Base-by-base conservation (phyloP, 441 rosid species). In the Syzygium malaccense region DNA sequence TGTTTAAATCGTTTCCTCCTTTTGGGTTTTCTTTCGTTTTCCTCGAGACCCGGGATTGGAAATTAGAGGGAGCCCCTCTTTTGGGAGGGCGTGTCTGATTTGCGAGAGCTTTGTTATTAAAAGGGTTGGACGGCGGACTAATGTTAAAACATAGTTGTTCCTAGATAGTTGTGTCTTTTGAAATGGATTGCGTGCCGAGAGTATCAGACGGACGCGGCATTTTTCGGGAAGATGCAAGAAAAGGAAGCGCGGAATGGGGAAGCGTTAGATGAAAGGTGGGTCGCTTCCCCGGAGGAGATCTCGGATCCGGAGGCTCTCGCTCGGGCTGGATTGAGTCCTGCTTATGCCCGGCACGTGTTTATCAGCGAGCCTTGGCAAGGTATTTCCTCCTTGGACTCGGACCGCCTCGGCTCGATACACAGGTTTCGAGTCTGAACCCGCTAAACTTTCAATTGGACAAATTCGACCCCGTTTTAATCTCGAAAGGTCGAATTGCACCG, bases 381-480 rank as follows among this genome's bases (percentile, higher is more conserved):
- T 7, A n/a, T 62, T n/a, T n/a, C 8, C 9, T n/a, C 1, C 37
- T 6, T 14, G 37, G 19, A 7, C 19, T 62, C 15, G 19, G 49
- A 23, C 14, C 0, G 5, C 10, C 51, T 0, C 4, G 0, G 51
- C n/a, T 23, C 18, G 17, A 12, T 75, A 3, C 2, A 0, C 6
- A 23, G 14, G 28, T 75, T 41, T 23, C 8, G n/a, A 25, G n/a
- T 23, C 4, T 2, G n/a, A 23, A 14, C 68, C 18, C 0, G 28
- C 0, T 7, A 13, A 25, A 41, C 28, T 41, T 6, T 45, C 13
- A 0, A 12, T 11, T 25, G 3, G 1, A 20, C 49, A 3, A 20
- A 37, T 71, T 1, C 3, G 1, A 1, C 1, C 2, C 2, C 51
- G 3, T 71, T 14, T 37, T 12, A 37, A 20, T 2, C 80, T 37